A percentile compares a stretch with the other conserved stretches of the same genome.
phyloP scores from a whole-genome alignment of 176 grass and related monocot genomes.

The Eleusine coracana region DNA sequence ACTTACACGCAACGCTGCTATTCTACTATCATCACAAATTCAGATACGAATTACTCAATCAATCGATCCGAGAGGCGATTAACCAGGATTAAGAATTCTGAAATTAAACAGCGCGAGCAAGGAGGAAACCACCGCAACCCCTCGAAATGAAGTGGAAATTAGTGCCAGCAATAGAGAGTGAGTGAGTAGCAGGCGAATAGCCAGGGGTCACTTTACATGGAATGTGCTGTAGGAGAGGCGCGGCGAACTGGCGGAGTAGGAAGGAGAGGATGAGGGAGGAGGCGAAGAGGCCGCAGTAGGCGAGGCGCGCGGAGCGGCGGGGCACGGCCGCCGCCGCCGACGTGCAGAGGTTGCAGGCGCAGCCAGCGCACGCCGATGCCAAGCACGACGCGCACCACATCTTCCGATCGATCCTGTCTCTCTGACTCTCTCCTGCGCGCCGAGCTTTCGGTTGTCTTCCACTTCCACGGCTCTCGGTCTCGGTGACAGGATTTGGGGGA shows the following conservation, averaged over 20 bases:
- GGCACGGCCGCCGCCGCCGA: constrained; percentile 70
- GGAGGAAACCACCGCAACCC: not conserved
- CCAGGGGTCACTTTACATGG: constrained; percentile 29
- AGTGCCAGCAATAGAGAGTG: not conserved
- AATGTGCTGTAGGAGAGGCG: constrained; percentile 53
- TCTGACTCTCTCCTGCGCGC: not conserved
- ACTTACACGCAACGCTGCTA: constrained; percentile 4
- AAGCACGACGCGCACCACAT: constrained; percentile 92
- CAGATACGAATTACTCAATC: not conserved
- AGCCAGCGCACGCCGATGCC: constrained; percentile 78
- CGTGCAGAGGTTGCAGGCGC: constrained; percentile 84
- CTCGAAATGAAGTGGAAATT: not conserved
- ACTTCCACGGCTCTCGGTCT: not conserved
- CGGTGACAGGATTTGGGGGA: not conserved
- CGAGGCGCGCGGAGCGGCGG: constrained; percentile 73
- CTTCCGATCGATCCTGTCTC: not conserved
- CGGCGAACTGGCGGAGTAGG: constrained; percentile 53
- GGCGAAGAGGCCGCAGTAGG: constrained; percentile 59
- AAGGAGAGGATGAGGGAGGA: constrained; percentile 55
- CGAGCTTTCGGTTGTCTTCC: not conserved
- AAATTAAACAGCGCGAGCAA: not conserved
- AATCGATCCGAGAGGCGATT: not conserved
- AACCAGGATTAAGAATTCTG: not conserved
- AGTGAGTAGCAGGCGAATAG: not conserved
- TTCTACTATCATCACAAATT: not conserved